Evolutionary conservation across 768 basidiomycete genomes (phyloP).

Genomic region (Lactarius quietus): DNA sequence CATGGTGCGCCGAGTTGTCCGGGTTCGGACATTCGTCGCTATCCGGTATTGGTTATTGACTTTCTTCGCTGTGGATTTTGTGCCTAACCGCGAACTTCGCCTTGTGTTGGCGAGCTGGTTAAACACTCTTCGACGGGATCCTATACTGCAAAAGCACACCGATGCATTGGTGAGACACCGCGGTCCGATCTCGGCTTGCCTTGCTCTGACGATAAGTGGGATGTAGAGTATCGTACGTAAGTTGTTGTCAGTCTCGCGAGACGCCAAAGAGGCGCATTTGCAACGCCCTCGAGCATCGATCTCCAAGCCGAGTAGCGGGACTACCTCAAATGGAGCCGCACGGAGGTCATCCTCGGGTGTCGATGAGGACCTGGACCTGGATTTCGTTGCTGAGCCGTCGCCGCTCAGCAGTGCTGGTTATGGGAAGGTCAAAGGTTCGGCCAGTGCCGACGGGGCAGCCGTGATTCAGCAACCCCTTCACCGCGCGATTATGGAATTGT

Average conservation of each 20-base stretch:
- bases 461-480: constrained; percentile 61
- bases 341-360: constrained; percentile 42
- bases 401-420: constrained; percentile 14
- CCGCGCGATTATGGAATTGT: constrained; percentile 44
- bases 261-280: constrained; percentile 65
- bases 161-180: constrained; percentile 64
- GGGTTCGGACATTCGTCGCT: constrained; percentile 86
- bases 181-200: constrained; percentile 6
- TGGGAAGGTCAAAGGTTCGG: constrained; percentile 17
- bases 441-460: constrained; percentile 20
- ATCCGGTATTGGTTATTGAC: constrained; percentile 89
- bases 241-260: constrained; percentile 78
- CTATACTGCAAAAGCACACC: constrained; percentile 57
- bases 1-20: constrained; percentile 68
- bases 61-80: constrained; percentile 86
- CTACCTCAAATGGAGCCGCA: constrained; percentile 7
- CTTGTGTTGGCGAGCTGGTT: constrained; percentile 73
- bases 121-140: constrained; percentile 71
- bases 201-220: constrained; percentile 17
- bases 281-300: constrained; percentile 31
- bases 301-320: constrained; percentile 33
- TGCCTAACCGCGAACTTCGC: constrained; percentile 75
- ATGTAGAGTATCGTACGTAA: constrained; percentile 73
- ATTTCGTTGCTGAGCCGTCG: constrained; percentile 58
- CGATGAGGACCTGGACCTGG: constrained; percentile 74